phyloP scores from a whole-genome alignment of 2,329 filamentous ascomycete species.

The Phialophora macrospora region DNA sequence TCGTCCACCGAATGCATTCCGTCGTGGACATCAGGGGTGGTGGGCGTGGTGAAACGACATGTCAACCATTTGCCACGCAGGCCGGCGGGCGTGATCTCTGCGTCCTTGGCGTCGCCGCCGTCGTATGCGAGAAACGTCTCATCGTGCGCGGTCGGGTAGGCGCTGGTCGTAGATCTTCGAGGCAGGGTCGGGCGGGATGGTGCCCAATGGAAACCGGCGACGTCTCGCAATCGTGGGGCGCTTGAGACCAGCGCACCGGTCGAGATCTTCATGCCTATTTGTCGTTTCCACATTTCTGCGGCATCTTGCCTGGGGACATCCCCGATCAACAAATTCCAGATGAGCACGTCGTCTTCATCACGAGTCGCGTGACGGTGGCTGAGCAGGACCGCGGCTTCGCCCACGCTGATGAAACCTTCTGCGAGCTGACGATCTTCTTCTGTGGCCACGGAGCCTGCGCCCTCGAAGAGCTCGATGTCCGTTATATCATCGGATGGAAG shows the following conservation, averaged over 20 bases:
- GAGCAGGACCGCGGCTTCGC: constrained; percentile 35
- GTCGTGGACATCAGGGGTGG: background rate
- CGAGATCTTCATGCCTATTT: constrained; percentile 20
- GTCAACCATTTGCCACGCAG: background rate
- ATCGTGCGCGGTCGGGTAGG: background rate
- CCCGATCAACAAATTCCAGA: constrained; percentile 37
- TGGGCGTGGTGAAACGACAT: background rate
- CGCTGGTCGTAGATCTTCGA: background rate
- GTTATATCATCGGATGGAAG: constrained; percentile 19
- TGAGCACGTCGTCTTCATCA: constrained; percentile 36
- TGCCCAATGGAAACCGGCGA: background rate
- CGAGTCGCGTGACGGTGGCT: constrained; percentile 38
- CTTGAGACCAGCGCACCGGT: constrained; percentile 24
- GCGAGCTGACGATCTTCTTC: constrained; percentile 16
- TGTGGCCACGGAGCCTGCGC: constrained; percentile 14
- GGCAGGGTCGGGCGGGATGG: background rate
- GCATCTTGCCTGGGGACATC: constrained; percentile 13
- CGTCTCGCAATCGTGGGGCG: constrained; percentile 1
- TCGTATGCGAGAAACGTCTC: constrained; percentile 1
- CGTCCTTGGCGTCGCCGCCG: background rate
- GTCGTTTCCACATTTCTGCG: constrained; percentile 26
- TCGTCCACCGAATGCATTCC: background rate
- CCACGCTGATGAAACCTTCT: constrained; percentile 29
- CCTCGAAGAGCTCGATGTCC: constrained; percentile 22
- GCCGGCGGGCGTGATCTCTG: background rate